Percentiles rank a stretch among this genome's conserved stretches.
Conservation (phyloP, 2,329 filamentous ascomycete species). For the Botrytis porri region DNA sequence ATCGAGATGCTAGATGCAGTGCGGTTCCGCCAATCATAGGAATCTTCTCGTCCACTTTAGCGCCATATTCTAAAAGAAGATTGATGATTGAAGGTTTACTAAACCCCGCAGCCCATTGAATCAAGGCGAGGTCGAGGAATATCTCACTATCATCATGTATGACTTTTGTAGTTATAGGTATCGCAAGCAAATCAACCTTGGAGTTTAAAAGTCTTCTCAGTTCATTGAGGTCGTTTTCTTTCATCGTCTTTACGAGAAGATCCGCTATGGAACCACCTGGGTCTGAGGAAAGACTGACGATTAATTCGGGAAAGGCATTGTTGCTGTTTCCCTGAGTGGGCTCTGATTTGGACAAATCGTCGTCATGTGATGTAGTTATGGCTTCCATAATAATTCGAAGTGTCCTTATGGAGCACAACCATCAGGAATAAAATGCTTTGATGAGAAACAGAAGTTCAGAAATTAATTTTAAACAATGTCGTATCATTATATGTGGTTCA, state of each 20-base stretch:
- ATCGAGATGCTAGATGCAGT: too few relatives aligned
- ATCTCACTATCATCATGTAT: not conserved
- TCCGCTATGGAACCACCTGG: not conserved
- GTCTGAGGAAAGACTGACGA: not conserved
- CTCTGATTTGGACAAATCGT: too few relatives aligned
- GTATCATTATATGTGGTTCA: not conserved
- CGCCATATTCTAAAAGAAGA: not conserved
- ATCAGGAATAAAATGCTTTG: not conserved
- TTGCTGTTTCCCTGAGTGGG: not conserved
- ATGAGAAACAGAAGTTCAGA: not conserved
- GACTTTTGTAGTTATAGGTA: not conserved
- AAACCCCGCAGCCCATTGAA: not conserved
- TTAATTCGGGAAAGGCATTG: not conserved
- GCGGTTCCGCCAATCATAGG: too few relatives aligned
- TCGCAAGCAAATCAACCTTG: not conserved
- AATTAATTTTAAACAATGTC: not conserved
- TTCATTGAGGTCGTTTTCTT: not conserved
- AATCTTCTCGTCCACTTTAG: too few relatives aligned
- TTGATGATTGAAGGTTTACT: not conserved
- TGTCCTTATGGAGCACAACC: not conserved
- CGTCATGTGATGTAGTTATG: not conserved
- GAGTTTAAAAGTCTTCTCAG: not conserved
- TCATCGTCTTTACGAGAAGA: not conserved
- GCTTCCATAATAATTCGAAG: not conserved
- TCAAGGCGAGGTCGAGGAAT: fast-evolving